These are phyloP conservation scores for Kazachstania sp. DNA, from an alignment of 1,139 yeast species.

Conservation along the genomic window DNA sequence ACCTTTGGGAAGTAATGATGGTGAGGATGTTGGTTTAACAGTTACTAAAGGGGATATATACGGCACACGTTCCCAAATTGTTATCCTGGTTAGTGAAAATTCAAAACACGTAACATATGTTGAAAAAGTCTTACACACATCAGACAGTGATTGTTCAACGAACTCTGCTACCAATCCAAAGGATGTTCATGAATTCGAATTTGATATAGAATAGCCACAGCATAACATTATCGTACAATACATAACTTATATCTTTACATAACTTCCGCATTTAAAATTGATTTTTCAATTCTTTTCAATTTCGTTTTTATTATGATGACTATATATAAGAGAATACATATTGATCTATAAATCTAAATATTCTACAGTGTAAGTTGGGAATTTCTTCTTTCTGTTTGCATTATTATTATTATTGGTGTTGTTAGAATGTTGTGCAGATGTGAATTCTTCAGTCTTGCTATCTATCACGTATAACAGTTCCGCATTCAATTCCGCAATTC, in stretches of 20 bases:
- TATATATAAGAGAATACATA: background rate
- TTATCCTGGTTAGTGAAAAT: constrained; percentile 48
- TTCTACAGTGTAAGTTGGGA: constrained; percentile 26
- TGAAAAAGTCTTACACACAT: constrained; percentile 37
- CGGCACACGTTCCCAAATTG: constrained; percentile 88
- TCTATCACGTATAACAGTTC: constrained; percentile 28
- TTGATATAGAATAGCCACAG: constrained; percentile 8
- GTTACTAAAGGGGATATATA: constrained; percentile 46
- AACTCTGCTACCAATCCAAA: constrained; percentile 17
- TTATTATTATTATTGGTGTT: constrained; percentile 1
- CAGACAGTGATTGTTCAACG: constrained; percentile 25
- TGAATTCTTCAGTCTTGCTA: constrained; percentile 10
- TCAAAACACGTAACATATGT: constrained; percentile 39
- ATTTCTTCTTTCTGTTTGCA: constrained; percentile 10
- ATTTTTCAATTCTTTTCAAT: background rate
- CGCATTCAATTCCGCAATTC: constrained; percentile 26
- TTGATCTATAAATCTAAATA: constrained; percentile 20
- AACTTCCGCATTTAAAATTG: background rate
- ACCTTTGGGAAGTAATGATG: constrained; percentile 35
- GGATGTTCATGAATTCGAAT: constrained; percentile 13
- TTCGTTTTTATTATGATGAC: background rate
- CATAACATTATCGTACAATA: background rate
- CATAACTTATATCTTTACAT: background rate
- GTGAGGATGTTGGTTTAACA: constrained; percentile 32
- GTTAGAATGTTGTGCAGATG: constrained; percentile 4